Evolutionary conservation across 306 rosid species (phyloP).

Genomic region (Corylus avellana): DNA sequence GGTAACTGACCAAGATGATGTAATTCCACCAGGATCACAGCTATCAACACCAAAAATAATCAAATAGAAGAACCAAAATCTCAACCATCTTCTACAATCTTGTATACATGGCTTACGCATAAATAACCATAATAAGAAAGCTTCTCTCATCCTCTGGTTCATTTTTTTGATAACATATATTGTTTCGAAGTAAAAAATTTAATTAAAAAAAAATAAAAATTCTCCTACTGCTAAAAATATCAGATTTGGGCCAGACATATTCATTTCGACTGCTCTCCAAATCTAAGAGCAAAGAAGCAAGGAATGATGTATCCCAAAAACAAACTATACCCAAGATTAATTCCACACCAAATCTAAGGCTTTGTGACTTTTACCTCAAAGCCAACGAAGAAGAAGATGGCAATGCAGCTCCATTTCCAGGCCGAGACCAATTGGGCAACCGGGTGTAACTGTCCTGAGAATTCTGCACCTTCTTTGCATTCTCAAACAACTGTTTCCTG

Average conservation of each 20-base stretch:
- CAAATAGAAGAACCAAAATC: background rate
- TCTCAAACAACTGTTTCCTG: conserved; percentile 62
- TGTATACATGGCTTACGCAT: background rate
- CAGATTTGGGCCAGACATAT: background rate
- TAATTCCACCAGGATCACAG: background rate
- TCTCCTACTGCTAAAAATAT: background rate
- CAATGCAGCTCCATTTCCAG: conserved; percentile 50
- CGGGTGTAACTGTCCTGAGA: conserved; percentile 7
- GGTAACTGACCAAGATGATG: background rate
- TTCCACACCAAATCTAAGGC: background rate
- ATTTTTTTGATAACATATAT: background rate
- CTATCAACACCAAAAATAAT: background rate
- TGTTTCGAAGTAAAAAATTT: background rate
- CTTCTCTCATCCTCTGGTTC: background rate
- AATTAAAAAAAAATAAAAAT: too few species aligned
- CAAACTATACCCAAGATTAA: background rate
- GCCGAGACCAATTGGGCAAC: background rate
- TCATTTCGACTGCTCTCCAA: background rate
- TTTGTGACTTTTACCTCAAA: conserved; percentile 32
- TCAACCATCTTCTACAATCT: background rate
- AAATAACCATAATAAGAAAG: background rate
- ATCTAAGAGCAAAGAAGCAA: background rate
- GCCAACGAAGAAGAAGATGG: conserved; percentile 31
- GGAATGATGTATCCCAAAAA: background rate
- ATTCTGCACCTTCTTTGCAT: conserved; percentile 29